Evolutionary conservation across 2,329 filamentous ascomycete species (phyloP).

Genomic region (Thielaviopsis cerberus): DNA sequence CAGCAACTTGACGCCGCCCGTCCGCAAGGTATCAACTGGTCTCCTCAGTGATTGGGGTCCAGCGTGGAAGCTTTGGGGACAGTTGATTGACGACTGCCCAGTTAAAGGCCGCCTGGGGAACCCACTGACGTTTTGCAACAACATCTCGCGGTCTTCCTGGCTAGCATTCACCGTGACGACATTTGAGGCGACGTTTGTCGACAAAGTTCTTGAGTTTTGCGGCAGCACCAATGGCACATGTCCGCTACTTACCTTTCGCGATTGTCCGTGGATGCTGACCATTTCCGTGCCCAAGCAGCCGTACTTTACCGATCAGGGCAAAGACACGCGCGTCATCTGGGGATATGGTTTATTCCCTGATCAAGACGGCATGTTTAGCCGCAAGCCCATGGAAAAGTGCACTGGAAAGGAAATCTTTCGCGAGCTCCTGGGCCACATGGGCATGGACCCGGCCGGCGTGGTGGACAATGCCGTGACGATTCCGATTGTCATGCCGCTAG

Average conservation of each 20-base stretch:
- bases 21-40: neutral
- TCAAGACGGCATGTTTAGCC: constrained; percentile 19
- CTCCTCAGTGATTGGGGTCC: constrained; percentile 20
- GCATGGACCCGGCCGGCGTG: constrained; percentile 17
- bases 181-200: constrained; percentile 17
- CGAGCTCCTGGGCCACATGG: constrained; percentile 22
- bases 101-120: constrained; percentile 22
- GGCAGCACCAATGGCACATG: constrained; percentile 18
- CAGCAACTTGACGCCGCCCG: constrained; percentile 1
- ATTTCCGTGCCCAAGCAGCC: constrained; percentile 24
- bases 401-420: constrained; percentile 22
- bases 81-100: constrained; percentile 20
- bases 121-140: constrained; percentile 19
- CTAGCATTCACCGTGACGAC: constrained; percentile 24
- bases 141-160: constrained; percentile 20
- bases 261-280: constrained; percentile 24
- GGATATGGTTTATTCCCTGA: constrained; percentile 23
- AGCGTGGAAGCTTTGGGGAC: constrained; percentile 24
- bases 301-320: constrained; percentile 22
- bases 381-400: constrained; percentile 24
- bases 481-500: constrained; percentile 24
- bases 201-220: constrained; percentile 16
- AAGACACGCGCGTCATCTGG: constrained; percentile 21
- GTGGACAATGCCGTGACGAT: constrained; percentile 13
- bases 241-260: constrained; percentile 16